Evolutionary conservation across 805 yeast species (phyloP).

Genomic region (Candida pseudoglaebosa): DNA sequence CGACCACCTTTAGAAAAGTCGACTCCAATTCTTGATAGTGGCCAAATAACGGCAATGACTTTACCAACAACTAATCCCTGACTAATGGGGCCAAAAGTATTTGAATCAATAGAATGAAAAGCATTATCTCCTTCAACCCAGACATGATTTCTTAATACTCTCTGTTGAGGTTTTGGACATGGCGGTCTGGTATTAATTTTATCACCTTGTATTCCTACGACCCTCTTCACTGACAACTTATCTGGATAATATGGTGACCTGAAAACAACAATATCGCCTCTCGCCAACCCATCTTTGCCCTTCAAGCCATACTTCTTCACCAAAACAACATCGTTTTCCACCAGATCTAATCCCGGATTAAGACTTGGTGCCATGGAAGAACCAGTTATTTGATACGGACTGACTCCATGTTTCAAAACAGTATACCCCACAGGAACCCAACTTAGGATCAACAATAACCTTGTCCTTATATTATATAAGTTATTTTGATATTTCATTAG

Average conservation of each 20-base stretch:
- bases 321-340: slow-evolving; percentile 56
- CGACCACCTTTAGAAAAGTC: slow-evolving; percentile 23
- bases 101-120: slow-evolving; percentile 76
- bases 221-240: slow-evolving; percentile 70
- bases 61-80: slow-evolving; percentile 77
- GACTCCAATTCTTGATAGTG: slow-evolving; percentile 35
- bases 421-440: slow-evolving; percentile 83
- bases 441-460: slow-evolving; percentile 24
- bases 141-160: slow-evolving; percentile 72
- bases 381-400: slow-evolving; percentile 73
- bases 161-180: slow-evolving; percentile 60
- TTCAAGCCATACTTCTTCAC: slow-evolving; percentile 62
- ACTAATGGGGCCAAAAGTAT: slow-evolving; percentile 84
- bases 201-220: slow-evolving; percentile 75
- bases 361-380: slow-evolving; percentile 86
- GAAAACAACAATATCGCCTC: slow-evolving; percentile 73
- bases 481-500: neutral
- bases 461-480: neutral
- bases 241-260: slow-evolving; percentile 81
- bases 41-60: slow-evolving; percentile 69
- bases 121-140: slow-evolving; percentile 96
- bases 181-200: slow-evolving; percentile 50
- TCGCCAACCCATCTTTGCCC: slow-evolving; percentile 40
- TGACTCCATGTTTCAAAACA: slow-evolving; percentile 65
- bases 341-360: slow-evolving; percentile 56